Conservation (phyloP, 2,329 filamentous ascomycete genomes). For the Pseudocercospora pini-densiflorae region DNA sequence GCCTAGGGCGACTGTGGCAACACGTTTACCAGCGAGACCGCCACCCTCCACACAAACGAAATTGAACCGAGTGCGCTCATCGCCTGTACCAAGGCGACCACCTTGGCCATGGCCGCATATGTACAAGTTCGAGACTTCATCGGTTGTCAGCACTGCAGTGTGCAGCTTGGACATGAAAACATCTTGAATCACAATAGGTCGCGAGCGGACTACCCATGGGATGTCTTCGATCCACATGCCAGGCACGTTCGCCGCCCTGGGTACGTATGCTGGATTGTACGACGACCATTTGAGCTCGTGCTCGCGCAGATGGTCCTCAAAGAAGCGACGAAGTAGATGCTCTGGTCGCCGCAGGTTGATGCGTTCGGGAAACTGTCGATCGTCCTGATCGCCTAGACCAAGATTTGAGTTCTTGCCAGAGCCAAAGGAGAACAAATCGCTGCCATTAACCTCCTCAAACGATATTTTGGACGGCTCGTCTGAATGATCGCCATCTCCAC, state of each 20-base stretch:
- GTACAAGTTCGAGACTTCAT: slow-evolving; percentile 88
- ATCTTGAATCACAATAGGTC: slow-evolving; percentile 76
- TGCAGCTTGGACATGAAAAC: slow-evolving; percentile 85
- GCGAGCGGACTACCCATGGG: slow-evolving; percentile 72
- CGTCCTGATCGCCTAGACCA: slow-evolving; percentile 93
- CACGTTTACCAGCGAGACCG: slow-evolving; percentile 71
- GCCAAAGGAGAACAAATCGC: slow-evolving; percentile 91
- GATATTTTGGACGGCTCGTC: slow-evolving; percentile 23
- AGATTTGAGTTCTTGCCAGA: slow-evolving; percentile 95
- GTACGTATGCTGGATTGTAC: slow-evolving; percentile 39
- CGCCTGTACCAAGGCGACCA: slow-evolving; percentile 84
- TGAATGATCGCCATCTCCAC: slow-evolving; percentile 8
- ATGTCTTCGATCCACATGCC: slow-evolving; percentile 58
- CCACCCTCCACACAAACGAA: slow-evolving; percentile 83
- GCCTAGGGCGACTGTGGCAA: slow-evolving; percentile 79
- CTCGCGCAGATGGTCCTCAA: slow-evolving; percentile 66
- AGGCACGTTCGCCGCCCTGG: slow-evolving; percentile 28
- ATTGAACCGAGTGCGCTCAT: slow-evolving; percentile 86
- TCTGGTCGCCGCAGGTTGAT: slow-evolving; percentile 77
- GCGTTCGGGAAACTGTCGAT: slow-evolving; percentile 90
- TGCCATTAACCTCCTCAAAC: slow-evolving; percentile 59
- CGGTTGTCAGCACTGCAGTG: slow-evolving; percentile 83
- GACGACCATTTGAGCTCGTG: slow-evolving; percentile 44
- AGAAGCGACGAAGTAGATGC: slow-evolving; percentile 74
- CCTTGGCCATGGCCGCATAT: slow-evolving; percentile 91